phyloP scores from a whole-genome alignment of 2,329 filamentous ascomycete genomes.

The Fusarium piperis region DNA sequence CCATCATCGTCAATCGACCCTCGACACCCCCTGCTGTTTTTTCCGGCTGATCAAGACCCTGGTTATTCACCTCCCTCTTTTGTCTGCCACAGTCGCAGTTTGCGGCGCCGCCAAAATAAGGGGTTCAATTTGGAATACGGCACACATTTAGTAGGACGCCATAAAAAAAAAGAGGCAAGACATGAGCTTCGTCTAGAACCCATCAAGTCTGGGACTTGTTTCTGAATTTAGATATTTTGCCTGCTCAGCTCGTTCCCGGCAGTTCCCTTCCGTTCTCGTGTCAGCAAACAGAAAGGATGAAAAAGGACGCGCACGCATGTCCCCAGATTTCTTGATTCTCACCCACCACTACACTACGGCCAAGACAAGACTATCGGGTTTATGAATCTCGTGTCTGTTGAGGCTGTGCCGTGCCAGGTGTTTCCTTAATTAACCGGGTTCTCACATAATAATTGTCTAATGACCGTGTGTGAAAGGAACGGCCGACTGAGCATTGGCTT shows the following conservation, averaged over 20 bases:
- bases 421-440: background rate
- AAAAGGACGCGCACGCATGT: constrained; percentile 30
- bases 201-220: background rate
- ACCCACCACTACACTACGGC: constrained; percentile 24
- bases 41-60: constrained; percentile 9
- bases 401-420: constrained; percentile 21
- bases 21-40: background rate
- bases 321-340: constrained; percentile 21
- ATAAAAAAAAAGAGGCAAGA: background rate
- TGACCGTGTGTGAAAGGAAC: too few species aligned
- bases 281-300: constrained; percentile 1
- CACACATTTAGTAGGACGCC: background rate
- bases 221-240: constrained; percentile 28
- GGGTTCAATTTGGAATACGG: constrained; percentile 1
- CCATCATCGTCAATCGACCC: constrained; percentile 30
- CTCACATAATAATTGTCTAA: too few species aligned
- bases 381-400: constrained; percentile 33
- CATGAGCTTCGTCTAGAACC: background rate
- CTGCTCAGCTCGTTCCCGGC: background rate
- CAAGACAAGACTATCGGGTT: background rate
- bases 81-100: constrained; percentile 14
- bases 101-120: constrained; percentile 13
- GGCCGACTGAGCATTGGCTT: background rate
- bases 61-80: constrained; percentile 12
- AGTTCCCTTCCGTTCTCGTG: constrained; percentile 5